Base-by-base conservation (phyloP, 1,284 basidiomycete genomes). In the Apiotrichum domesticum region DNA sequence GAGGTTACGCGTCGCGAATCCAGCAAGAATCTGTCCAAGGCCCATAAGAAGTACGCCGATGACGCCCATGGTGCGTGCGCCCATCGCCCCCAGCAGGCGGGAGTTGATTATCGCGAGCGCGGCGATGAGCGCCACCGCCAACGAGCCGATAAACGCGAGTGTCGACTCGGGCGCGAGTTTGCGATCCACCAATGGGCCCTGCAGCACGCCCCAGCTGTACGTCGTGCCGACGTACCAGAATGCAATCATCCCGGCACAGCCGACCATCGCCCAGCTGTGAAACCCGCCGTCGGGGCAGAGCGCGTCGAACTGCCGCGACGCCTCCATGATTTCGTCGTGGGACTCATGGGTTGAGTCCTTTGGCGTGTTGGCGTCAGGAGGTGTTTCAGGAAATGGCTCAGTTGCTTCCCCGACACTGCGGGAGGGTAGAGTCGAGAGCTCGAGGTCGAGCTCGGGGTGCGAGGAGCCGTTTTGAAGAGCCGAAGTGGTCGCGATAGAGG, bases 191-290 rank as follows among this genome's bases (percentile, higher is more conserved):
- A 76, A 66, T 4, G 56, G 54, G 34, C 66, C 60, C 49, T 73
- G 70, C 3, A 76, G 59, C 35, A 76, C 63, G 7, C 74, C 73
- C 55, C 67, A 74, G n/a, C 61, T 64, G 55, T 76, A 73, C 14
- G 66, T 65, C 14, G 64, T 57, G 11, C 73, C 73, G 42, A 66
- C 62, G 61, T 61, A 68, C 53, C 52, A 61, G 56, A 62, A 59
- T 13, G 35, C 35, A 7, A 61, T n/a, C 4, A 52, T 34, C 4
- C 53, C 10, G 29, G 35, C 21, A 40, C 56, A 55, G 2, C 7
- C 46, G 13, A 57, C 50, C 33, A 46, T 47, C 8, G 35, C 1
- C 59, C 59, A 61, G 0, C 56, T 46, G 1, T 61, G 41, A 10
- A 2, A n/a, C 5, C 59, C 59, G 9, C 59, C 59, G 46, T 61